These are phyloP conservation scores for Arthrinium phaeospermum DNA, from an alignment of 2,329 filamentous ascomycete species.

Conservation along the genomic window DNA sequence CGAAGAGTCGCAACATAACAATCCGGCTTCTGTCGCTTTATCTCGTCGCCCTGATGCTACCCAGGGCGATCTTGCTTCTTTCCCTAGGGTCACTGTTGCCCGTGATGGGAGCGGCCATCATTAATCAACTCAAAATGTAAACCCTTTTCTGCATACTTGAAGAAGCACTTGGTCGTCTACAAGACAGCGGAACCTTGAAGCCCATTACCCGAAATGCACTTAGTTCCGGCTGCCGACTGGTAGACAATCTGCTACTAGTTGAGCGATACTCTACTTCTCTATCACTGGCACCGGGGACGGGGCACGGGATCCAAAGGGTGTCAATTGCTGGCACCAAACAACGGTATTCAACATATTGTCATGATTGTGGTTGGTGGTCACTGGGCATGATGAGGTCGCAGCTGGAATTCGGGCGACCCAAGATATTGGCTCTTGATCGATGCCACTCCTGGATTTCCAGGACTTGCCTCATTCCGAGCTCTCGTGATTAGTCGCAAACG, in stretches of 20 bases:
- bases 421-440: neutral
- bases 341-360: neutral
- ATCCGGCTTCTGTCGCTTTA: neutral
- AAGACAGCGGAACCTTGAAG: neutral
- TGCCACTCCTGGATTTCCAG: neutral
- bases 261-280: neutral
- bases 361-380: neutral
- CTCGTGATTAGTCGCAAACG: neutral
- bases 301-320: constrained; percentile 3
- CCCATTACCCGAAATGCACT: neutral
- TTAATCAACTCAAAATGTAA: neutral
- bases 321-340: constrained; percentile 8
- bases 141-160: neutral
- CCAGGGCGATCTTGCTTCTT: neutral
- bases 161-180: neutral
- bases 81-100: neutral
- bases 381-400: neutral
- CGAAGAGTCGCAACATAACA: neutral
- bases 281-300: neutral
- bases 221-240: neutral
- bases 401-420: neutral
- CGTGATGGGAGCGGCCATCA: neutral
- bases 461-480: neutral
- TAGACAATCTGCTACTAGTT: neutral
- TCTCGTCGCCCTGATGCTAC: neutral